Base-by-base conservation (phyloP, 176 grass and related monocot species). In the Metroxylon sagu region DNA sequence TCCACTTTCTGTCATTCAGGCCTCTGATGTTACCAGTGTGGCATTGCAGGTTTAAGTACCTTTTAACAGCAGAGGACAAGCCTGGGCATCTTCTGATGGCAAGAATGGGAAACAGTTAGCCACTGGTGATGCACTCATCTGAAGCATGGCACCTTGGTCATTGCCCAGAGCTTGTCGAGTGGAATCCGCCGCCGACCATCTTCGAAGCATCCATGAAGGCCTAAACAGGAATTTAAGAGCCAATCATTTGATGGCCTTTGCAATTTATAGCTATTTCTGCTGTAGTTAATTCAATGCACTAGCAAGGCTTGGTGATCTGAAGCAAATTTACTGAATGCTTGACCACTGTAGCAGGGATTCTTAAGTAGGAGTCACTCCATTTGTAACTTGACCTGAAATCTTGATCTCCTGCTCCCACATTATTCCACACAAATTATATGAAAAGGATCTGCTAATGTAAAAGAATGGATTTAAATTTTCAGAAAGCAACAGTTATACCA, bases 191-290 rank as follows among this genome's bases (percentile, higher is more conserved):
- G 89, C 85, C 1, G 79, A 89, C 61, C 93, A 93, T 60, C 67
- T 93, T 19, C 78, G 84, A 29, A 93, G 88, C 76, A 98, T 98
- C 74, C 82, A 98, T 1, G 94, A 98, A 65, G 94, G 94, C n/a
- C 87, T 93, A 54, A 88, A 93, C 75, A 89, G 94, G 94, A 98
- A 93, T 71, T 54, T 98, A 93, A 93, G 77, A 79, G 48, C n/a
- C 88, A 86, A 53, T 74, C 84, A 4, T 83, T 93, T 30, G 88
- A 98, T 29, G 87, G 84, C 0, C 94, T 74, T 25, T 73, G 35
- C 25, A 79, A 80, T 61, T 71, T 72, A 67, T 23, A 17, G 29
- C 1, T 43, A 12, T 43, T 2, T 43, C 35, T 43, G 10, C 35
- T 12, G 8, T 43, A 10, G 35, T 43, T 43, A 12, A 7, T 43